Base-by-base conservation (phyloP, 2,329 filamentous ascomycete species). In the Aspergillus aculeatinus region DNA sequence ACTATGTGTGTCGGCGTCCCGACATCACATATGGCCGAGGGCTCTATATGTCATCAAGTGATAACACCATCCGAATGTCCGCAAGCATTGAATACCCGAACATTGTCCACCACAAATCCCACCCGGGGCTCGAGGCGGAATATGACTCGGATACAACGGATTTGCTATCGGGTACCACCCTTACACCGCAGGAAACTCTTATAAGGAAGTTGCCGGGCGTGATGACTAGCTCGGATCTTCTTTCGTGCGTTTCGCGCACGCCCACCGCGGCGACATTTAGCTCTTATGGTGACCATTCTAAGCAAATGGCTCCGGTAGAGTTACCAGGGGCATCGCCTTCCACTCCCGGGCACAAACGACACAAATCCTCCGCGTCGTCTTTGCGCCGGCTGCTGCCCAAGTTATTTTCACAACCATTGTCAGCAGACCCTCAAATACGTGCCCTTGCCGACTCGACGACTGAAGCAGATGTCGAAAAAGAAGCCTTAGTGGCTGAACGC, bases 391-490 rank as follows among this genome's bases (percentile, higher is more conserved):
- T 75, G 16, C 65, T 76, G 7, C 74, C 73, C 16, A 76, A 71
- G 29, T 52, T 66, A 2, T 69, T 74, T 19, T 63, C 67, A 1
- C 21, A 68, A 2, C 74, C 73, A 47, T 57, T 77, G 23, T 76
- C 73, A 31, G 67, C 68, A 2, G 75, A 77, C 55, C 75, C 75
- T 42, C 72, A 76, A 44, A 77, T 77, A 35, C 69, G 68, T 0
- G 74, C 74, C 16, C 69, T 77, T 3, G 66, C 69, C 5, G 69
- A 74, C 29, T 67, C 70, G 12, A 69, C 65, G 31, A 47, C 63
- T 10, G 65, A 64, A 19, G 65, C 64, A 4, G 72, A 73, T 54
- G 51, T 72, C 27, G 71, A 72, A 51, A 71, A 72, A 59, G 70
- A 72, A 44, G 63, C 66, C 5, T 61, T 63, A 3, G 12, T 31